Base-by-base conservation (phyloP, 2,329 filamentous ascomycete species). In the Ascochyta clinopodiicola region DNA sequence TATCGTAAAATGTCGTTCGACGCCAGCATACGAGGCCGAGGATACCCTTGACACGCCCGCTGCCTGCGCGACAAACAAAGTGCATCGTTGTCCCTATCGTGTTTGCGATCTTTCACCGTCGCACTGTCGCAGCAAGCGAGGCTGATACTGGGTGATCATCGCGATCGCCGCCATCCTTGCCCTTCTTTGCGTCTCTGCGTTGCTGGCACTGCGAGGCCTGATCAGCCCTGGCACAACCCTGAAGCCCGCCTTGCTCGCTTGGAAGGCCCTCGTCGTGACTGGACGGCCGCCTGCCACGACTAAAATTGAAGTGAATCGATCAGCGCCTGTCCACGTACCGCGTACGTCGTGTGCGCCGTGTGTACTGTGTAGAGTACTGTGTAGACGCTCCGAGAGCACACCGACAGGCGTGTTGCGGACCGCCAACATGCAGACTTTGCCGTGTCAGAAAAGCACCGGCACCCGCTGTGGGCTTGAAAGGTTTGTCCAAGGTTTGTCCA, bases 141-240 rank as follows among this genome's bases (percentile, higher is more conserved):
- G 51, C 53, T 57, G 56, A 49, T 49, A 57, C 45, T 55, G 53
- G 42, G 50, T 52, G 62, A 66, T 67, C 59, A 61, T 38, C 56
- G 49, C 44, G 70, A 73, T 73, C 70, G 65, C 49, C 71, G 45
- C 37, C 35, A 69, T 59, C 67, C 69, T 68, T 73, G 69, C 67
- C 67, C 56, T 61, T 57, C 49, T 48, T 44, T 43, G 51, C 56
- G 56, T 50, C 63, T 64, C 61, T 64, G 64, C 70, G 68, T 72
- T 72, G 71, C 67, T 17, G 17, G 17, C 17, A 17, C 17, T 65
- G n/a, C 60, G 57, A 60, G 65, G 67, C 64, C 62, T 68, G 70
- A 72, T 70, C 69, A 67, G 68, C 68, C 71, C 66, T 72, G 71
- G 64, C 65, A 68, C 62, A 45, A 60, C 50, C 44, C 56, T 51